Percentiles rank a stretch among this genome's conserved stretches.
Evolutionary conservation across 495 filamentous ascomycete genomes (phyloP).

Genomic region (Annulohypoxylon stygium): DNA sequence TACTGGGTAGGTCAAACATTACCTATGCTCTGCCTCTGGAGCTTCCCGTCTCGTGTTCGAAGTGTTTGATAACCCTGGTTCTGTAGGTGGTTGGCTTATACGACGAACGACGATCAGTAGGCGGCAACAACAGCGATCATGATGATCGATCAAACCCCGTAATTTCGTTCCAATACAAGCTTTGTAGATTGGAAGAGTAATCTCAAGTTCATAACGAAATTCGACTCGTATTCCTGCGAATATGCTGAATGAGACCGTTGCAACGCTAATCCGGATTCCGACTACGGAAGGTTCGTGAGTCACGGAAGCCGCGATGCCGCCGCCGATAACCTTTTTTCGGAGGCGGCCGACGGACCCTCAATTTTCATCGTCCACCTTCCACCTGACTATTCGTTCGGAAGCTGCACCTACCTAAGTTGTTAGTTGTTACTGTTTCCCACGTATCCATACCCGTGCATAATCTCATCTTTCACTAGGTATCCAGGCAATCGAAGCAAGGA

Average conservation of each 20-base stretch:
- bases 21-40: background rate
- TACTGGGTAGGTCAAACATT: too few species aligned
- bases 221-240: too few species aligned
- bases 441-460: background rate
- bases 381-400: background rate
- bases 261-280: constrained; percentile 1
- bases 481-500: background rate
- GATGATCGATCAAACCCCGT: background rate
- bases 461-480: background rate
- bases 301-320: constrained; percentile 13
- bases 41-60: background rate
- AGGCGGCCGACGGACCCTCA: constrained; percentile 4
- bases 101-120: background rate
- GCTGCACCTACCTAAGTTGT: background rate
- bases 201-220: background rate
- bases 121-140: background rate
- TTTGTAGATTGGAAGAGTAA: background rate
- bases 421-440: background rate
- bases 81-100: too few species aligned
- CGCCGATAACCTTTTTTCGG: constrained; percentile 18
- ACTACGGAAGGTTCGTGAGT: constrained; percentile 27
- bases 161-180: background rate
- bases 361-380: background rate
- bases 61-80: too few species aligned
- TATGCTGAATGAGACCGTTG: too few species aligned